Evolutionary conservation across 2,329 filamentous ascomycete genomes (phyloP), one percentile per base, ranked within the genome.

Genomic region (Paraphoma sp.): DNA sequence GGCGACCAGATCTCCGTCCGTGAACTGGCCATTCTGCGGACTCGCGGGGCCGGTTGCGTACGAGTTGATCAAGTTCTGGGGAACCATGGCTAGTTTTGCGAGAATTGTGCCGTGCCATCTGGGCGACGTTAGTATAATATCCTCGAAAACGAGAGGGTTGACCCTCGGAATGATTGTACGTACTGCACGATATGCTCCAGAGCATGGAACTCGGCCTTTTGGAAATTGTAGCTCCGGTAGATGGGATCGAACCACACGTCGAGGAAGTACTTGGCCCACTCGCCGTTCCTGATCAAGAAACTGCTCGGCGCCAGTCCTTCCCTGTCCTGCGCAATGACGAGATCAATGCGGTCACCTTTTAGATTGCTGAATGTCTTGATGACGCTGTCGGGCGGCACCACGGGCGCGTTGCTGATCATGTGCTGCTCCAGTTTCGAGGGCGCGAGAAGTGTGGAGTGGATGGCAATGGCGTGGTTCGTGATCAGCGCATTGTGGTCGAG

Each of bases 21-120:
- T 86, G 76, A 93, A 98, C 46, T 85, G 81, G 14, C 85, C 86
- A 55, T 82, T 76, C 9, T 69, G 65, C 2, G 59, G 53, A 40
- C 62, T 59, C 4, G 67, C 65, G n/a, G 70, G 69, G n/a, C 72
- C 72, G 6, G 60, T 56, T 8, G 63, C 88, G 77, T 97, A 98
- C 0, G 91, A 86, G 71, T 96, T 96, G 74, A 99, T 80, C 33
- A 84, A 82, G 49, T 89, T 86, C 77, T 99, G 95, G 2, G 94
- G 93, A n/a, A 99, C 83, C 18, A 99, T 83, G 1, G 91, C 93
- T 59, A 98, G 81, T 73, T 93, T 95, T 38, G 94, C 92, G 10
- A 99, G 85, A 44, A 99, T 89, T 0, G 95, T 99, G 29, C 94
- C 93, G 74, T 99, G 95, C 96, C 95, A 99, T 82, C 97, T 94